Evolutionary conservation across 768 basidiomycete species (phyloP).

Genomic region (Suillus hirtellus): DNA sequence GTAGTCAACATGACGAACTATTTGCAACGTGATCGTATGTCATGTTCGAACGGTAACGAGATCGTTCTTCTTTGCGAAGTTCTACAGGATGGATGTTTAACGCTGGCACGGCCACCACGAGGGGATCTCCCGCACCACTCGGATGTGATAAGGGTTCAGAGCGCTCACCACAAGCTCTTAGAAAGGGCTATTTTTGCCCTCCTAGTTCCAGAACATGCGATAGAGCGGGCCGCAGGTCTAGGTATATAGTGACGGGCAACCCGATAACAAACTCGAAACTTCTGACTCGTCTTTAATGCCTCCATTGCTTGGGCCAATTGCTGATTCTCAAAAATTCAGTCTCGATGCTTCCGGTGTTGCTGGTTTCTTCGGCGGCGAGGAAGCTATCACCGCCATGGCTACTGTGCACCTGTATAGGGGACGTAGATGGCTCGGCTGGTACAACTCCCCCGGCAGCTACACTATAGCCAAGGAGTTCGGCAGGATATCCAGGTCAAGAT

Average conservation of each 20-base stretch:
- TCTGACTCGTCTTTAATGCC: conserved; percentile 11
- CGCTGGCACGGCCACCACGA: neutral
- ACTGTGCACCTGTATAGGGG: conserved; percentile 30
- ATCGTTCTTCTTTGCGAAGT: neutral
- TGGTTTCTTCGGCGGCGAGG: conserved; percentile 37
- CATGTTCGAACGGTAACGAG: too few relatives aligned
- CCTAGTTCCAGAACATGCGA: neutral
- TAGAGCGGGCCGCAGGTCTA: too few relatives aligned
- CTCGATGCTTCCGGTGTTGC: conserved; percentile 33
- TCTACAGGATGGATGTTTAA: neutral
- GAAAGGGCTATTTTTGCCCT: neutral
- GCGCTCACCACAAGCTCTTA: neutral
- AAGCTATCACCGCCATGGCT: conserved; percentile 32
- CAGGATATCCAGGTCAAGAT: conserved; percentile 22
- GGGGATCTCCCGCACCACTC: neutral
- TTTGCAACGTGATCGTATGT: neutral
- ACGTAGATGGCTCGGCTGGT: conserved; percentile 37
- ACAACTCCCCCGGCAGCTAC: conserved; percentile 35
- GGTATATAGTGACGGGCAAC: conserved; percentile 1
- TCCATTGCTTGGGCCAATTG: conserved; percentile 17
- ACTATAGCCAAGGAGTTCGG: conserved; percentile 31
- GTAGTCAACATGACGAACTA: neutral
- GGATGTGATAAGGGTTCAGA: neutral
- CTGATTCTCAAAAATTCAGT: conserved; percentile 13
- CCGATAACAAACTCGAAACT: too few relatives aligned